These are phyloP conservation scores for Cavenderia fasciculata DNA, from an alignment of 78 protist genomes.

Conservation along the genomic window DNA sequence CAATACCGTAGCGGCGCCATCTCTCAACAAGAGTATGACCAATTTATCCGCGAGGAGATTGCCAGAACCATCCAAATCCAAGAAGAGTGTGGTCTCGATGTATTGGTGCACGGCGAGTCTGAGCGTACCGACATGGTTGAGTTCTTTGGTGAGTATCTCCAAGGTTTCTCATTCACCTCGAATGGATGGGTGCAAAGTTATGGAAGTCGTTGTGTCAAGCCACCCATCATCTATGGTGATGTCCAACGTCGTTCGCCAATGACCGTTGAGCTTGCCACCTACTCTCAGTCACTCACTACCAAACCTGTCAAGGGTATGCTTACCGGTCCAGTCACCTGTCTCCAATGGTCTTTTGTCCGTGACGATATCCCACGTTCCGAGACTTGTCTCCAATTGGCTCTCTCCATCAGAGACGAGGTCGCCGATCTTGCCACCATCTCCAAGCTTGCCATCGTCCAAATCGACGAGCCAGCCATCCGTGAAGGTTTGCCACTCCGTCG, in stretches of 20 bases:
- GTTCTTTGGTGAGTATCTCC: constrained; percentile 82
- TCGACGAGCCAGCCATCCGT: constrained; percentile 91
- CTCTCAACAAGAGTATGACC: constrained; percentile 60
- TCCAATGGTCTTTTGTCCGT: constrained; percentile 90
- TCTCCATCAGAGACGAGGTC: constrained; percentile 91
- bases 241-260: constrained; percentile 76
- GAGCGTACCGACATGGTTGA: constrained; percentile 91
- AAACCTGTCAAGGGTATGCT: constrained; percentile 92
- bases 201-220: constrained; percentile 89
- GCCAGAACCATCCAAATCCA: constrained; percentile 55
- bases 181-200: constrained; percentile 90
- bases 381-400: constrained; percentile 79
- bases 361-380: constrained; percentile 82
- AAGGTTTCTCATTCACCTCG: constrained; percentile 81
- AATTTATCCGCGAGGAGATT: constrained; percentile 73
- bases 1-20: constrained; percentile 42
- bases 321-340: constrained; percentile 89
- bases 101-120: constrained; percentile 88
- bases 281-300: constrained; percentile 78
- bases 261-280: constrained; percentile 71
- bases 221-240: constrained; percentile 88
- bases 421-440: constrained; percentile 74
- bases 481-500: constrained; percentile 88
- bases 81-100: constrained; percentile 85
- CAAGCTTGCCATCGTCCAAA: constrained; percentile 79